Evolutionary conservation across 2,329 filamentous ascomycete species (phyloP).

Genomic region (Trichoderma sp.): DNA sequence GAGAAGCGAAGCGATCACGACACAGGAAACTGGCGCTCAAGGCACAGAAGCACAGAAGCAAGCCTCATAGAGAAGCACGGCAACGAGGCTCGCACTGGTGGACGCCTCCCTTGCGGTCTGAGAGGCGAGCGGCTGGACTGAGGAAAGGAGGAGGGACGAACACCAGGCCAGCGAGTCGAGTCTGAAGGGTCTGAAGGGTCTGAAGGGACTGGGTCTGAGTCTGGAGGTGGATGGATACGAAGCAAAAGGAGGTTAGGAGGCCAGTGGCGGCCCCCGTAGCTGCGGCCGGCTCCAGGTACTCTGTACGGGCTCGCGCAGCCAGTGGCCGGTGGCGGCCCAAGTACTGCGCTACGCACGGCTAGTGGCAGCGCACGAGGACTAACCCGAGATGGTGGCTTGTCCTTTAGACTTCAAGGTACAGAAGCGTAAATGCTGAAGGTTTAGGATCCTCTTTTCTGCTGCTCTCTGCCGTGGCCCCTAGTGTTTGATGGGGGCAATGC

Average conservation of each 20-base stretch:
- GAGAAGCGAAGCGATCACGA: too few relatives aligned
- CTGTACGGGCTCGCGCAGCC: neutral
- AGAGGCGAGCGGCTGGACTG: constrained; percentile 16
- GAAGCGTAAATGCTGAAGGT: neutral
- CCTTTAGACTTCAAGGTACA: constrained; percentile 18
- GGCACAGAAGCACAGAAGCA: neutral
- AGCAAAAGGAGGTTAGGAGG: constrained; percentile 29
- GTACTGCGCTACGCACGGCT: constrained; percentile 16
- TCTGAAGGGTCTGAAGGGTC: too few relatives aligned
- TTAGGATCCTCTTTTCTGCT: neutral
- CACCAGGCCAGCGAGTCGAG: neutral
- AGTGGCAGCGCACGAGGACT: constrained; percentile 1
- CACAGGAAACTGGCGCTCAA: neutral
- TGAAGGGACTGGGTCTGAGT: too few relatives aligned
- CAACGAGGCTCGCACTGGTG: neutral
- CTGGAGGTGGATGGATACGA: constrained; percentile 25
- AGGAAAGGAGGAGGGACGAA: constrained; percentile 26
- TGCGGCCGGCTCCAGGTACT: neutral
- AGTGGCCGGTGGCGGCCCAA: neutral
- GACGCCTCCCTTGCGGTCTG: constrained; percentile 23
- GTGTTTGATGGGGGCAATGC: neutral
- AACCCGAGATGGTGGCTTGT: constrained; percentile 18
- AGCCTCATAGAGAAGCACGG: neutral
- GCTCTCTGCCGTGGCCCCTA: neutral
- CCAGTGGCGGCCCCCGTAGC: constrained; percentile 17